A percentile compares a stretch with the other conserved stretches of the same genome.
Evolutionary conservation across 441 rosid genomes (phyloP).

Genomic region (Populus hybrid): DNA sequence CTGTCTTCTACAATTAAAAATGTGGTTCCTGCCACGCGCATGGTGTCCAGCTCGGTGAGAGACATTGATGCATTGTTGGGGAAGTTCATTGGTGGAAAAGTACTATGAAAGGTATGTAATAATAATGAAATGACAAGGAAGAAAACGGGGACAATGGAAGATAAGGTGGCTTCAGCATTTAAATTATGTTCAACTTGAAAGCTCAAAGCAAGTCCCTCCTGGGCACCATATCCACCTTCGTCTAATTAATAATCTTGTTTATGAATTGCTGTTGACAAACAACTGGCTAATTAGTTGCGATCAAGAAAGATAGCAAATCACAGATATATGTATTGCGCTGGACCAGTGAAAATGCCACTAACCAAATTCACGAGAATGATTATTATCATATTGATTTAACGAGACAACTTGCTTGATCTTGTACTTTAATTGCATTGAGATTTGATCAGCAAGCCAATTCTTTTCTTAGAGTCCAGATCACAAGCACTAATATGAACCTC

Average conservation of each 20-base stretch:
- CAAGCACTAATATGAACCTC: not conserved
- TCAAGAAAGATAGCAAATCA: too few relatives aligned
- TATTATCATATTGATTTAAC: not conserved
- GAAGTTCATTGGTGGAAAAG: constrained; percentile 9
- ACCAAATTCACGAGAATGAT: not conserved
- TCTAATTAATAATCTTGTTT: not conserved
- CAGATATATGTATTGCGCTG: too few relatives aligned
- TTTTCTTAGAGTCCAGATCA: not conserved
- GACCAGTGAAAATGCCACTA: too few relatives aligned
- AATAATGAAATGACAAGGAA: not conserved
- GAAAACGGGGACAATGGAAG: constrained; percentile 3
- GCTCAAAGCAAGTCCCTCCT: constrained; percentile 8
- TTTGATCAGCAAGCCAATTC: not conserved
- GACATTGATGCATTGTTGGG: not conserved
- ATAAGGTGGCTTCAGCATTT: constrained; percentile 17
- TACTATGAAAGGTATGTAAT: not conserved
- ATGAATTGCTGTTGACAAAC: not conserved
- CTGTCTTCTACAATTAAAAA: too few relatives aligned
- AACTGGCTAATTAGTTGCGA: not conserved
- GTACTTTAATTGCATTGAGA: too few relatives aligned
- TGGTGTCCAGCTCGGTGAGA: not conserved
- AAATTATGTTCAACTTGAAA: constrained; percentile 32
- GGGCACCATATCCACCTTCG: not conserved
- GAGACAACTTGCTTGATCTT: not conserved
- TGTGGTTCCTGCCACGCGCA: not conserved